These are phyloP conservation scores for Alternaria dauci DNA, from an alignment of 2,329 filamentous ascomycete genomes.

Conservation along the genomic window DNA sequence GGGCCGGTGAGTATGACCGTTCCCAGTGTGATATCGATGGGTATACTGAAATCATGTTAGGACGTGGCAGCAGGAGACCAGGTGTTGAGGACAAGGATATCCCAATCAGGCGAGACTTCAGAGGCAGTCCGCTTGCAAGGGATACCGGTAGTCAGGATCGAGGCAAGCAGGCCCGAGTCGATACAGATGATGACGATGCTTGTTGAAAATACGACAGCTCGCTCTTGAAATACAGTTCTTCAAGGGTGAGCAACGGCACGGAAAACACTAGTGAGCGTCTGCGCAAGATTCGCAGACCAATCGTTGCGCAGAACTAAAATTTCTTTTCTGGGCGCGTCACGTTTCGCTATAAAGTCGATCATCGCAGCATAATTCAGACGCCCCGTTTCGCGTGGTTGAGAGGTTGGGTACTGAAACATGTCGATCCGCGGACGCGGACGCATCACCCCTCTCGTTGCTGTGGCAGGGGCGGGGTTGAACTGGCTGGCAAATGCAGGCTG, in stretches of 20 bases:
- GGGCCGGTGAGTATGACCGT: constrained; percentile 6
- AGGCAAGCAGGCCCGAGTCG: constrained; percentile 23
- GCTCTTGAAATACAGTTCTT: neutral
- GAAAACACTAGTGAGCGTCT: neutral
- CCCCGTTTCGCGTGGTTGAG: constrained; percentile 4
- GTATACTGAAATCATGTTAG: constrained; percentile 5
- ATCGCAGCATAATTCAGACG: constrained; percentile 5
- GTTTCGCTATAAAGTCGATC: constrained; percentile 7
- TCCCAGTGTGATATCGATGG: neutral
- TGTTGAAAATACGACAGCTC: constrained; percentile 9
- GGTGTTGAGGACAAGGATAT: constrained; percentile 9
- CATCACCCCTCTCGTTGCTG: constrained; percentile 1
- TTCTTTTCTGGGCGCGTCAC: constrained; percentile 8
- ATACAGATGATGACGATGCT: constrained; percentile 28
- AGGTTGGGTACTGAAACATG: constrained; percentile 5
- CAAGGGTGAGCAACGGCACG: constrained; percentile 6
- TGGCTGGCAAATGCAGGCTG: constrained; percentile 3
- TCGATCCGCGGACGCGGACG: constrained; percentile 12
- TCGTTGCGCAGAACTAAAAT: neutral
- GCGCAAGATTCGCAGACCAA: constrained; percentile 2
- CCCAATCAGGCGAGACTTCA: constrained; percentile 4
- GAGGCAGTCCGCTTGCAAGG: neutral
- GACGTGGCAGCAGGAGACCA: constrained; percentile 2
- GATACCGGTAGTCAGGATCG: constrained; percentile 4
- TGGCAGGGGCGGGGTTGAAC: constrained; percentile 5